These are phyloP conservation scores for Sphagnurus paluster DNA, from an alignment of 1,284 basidiomycete species.

Conservation along the genomic window DNA sequence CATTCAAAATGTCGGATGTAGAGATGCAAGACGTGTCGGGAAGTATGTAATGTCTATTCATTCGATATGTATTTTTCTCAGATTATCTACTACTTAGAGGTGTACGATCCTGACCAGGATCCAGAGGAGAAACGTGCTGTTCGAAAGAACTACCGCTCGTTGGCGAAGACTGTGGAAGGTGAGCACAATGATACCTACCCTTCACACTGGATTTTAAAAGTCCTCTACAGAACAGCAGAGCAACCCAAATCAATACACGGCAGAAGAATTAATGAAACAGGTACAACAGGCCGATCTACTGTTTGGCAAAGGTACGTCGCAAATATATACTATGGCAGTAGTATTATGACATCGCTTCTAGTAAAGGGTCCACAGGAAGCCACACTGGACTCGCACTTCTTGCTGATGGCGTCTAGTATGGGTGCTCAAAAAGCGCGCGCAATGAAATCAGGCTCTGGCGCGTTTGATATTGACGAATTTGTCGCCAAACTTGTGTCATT, in stretches of 20 bases:
- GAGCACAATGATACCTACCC: slow-evolving; percentile 12
- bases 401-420: slow-evolving; percentile 67
- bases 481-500: slow-evolving; percentile 67
- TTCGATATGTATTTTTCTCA: background rate
- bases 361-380: slow-evolving; percentile 81
- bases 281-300: slow-evolving; percentile 57
- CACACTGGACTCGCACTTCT: slow-evolving; percentile 74
- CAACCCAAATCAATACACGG: slow-evolving; percentile 56
- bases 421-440: slow-evolving; percentile 79
- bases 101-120: slow-evolving; percentile 80
- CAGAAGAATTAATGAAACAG: slow-evolving; percentile 54
- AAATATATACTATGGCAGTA: background rate
- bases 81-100: slow-evolving; percentile 23
- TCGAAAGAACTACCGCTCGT: slow-evolving; percentile 67
- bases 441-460: slow-evolving; percentile 81
- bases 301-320: slow-evolving; percentile 57
- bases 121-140: slow-evolving; percentile 71
- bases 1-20: slow-evolving; percentile 22
- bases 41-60: background rate
- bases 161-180: slow-evolving; percentile 67
- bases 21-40: slow-evolving; percentile 14
- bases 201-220: background rate
- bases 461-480: slow-evolving; percentile 86
- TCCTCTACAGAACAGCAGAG: slow-evolving; percentile 35
- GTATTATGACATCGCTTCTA: slow-evolving; percentile 29